These are phyloP conservation scores for Macrocybe gigantea DNA, from an alignment of 768 basidiomycete genomes.

Conservation along the genomic window DNA sequence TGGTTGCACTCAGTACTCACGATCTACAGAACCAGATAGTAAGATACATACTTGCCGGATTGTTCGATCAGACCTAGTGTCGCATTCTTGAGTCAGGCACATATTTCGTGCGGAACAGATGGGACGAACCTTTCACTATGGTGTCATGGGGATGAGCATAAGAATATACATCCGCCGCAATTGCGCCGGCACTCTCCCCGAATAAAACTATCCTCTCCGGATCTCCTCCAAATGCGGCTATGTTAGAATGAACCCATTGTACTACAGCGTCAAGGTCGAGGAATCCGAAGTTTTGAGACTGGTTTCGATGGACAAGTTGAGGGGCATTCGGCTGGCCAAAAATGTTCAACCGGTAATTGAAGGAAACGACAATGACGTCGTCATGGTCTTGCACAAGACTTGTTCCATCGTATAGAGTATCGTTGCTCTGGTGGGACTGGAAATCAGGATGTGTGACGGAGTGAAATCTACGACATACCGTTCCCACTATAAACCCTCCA, in stretches of 20 bases:
- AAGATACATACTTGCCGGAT: constrained; percentile 21
- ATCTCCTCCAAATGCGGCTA: constrained; percentile 31
- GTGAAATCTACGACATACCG: constrained; percentile 14
- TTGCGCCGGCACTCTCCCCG: constrained; percentile 27
- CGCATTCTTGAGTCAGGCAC: no score
- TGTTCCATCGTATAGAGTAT: constrained; percentile 17
- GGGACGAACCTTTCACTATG: constrained; percentile 18
- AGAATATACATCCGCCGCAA: constrained; percentile 20
- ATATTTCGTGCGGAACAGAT: not conserved
- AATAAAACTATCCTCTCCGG: constrained; percentile 28
- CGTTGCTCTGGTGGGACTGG: constrained; percentile 15
- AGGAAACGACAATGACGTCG: constrained; percentile 24
- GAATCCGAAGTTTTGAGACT: constrained; percentile 27
- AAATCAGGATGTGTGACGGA: not conserved
- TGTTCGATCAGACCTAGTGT: constrained; percentile 20
- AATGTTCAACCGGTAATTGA: constrained; percentile 30
- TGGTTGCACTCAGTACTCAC: not conserved
- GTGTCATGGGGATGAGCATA: constrained; percentile 23
- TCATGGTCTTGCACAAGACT: constrained; percentile 24
- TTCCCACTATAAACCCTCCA: constrained; percentile 25
- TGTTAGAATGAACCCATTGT: constrained; percentile 37
- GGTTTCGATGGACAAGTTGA: constrained; percentile 15
- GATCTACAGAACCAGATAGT: not conserved
- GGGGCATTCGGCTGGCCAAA: constrained; percentile 31
- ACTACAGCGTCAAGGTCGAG: constrained; percentile 29